Evolutionary conservation across 169 alveolate genomes (phyloP), one percentile per base, ranked within the genome.

Genomic region (Babesia divergens): DNA sequence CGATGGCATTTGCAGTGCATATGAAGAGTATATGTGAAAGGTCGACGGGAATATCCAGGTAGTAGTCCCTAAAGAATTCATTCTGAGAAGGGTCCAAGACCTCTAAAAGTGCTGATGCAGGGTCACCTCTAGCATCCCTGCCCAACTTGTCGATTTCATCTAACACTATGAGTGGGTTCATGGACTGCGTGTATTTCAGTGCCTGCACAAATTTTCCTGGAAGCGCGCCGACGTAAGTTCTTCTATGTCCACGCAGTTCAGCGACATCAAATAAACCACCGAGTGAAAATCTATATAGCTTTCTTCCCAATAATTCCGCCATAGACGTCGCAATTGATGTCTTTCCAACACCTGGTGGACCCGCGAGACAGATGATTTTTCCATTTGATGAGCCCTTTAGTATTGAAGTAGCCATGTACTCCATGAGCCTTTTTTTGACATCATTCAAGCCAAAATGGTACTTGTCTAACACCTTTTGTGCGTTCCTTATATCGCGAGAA

Each of bases 341-440:
- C 87, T 96, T 96, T 8, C 99, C 99, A 22, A 92, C 96, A 11
- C 99, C 99, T 2, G 99, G 99, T 18, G 97, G 98, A 3, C 99
- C 99, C 29, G 92, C 93, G 35, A 96, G 89, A 65, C 97, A 94
- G 11, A 96, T 79, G 28, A 95, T 95, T 82, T 94, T 94, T 9
- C 98, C 98, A 49, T 91, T 94, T 2, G 91, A 75, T 26, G 58
- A 58, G 44, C 86, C 90, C 47, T 72, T 74, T 43, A 84, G 74
- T 35, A 75, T 80, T 14, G 77, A 60, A 22, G 94, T 93, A n/a
- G 98, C 97, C 50, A 95, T 94, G 89, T 92, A 95, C 88, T 96
- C 99, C 34, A 95, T 65, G 42, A 96, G 94, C 35, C 97, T 82
- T 20, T 83, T 91, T 82, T 96, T 96, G 20, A 94, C 97, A 46